Evolutionary conservation across 129 eudicot genomes (phyloP).

Genomic region (Flaveria trinervia): DNA sequence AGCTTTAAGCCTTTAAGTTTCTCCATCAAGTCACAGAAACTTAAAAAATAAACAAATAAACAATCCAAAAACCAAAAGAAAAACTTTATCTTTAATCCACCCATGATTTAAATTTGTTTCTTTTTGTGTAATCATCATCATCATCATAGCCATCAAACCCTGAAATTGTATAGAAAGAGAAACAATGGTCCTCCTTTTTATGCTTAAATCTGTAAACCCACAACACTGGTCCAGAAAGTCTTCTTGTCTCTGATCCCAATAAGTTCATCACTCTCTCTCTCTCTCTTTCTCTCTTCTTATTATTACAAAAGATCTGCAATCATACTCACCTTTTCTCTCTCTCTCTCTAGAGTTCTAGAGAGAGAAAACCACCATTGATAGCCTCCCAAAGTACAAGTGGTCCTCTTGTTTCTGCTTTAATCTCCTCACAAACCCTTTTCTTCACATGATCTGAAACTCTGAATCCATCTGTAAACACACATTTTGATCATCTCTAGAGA

Average conservation of each 20-base stretch:
- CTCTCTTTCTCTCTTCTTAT: constrained; percentile 4
- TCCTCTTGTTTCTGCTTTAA: constrained; percentile 30
- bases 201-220: constrained; percentile 51
- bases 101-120: neutral
- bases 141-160: constrained; percentile 9
- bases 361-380: constrained; percentile 31
- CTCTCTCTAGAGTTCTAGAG: constrained; percentile 12
- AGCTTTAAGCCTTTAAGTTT: constrained; percentile 14
- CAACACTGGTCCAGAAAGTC: constrained; percentile 57
- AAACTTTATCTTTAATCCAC: constrained; percentile 20
- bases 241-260: constrained; percentile 75
- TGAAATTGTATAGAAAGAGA: constrained; percentile 30
- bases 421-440: constrained; percentile 35
- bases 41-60: neutral
- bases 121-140: constrained; percentile 1
- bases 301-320: constrained; percentile 43
- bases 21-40: constrained; percentile 30
- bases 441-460: constrained; percentile 38
- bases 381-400: constrained; percentile 52
- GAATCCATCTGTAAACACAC: constrained; percentile 6
- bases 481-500: constrained; percentile 13
- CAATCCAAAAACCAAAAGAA: neutral
- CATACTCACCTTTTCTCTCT: constrained; percentile 19
- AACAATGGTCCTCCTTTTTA: constrained; percentile 29
- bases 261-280: constrained; percentile 29